phyloP scores from a whole-genome alignment of 768 basidiomycete genomes.

The Exidia glandulosa region DNA sequence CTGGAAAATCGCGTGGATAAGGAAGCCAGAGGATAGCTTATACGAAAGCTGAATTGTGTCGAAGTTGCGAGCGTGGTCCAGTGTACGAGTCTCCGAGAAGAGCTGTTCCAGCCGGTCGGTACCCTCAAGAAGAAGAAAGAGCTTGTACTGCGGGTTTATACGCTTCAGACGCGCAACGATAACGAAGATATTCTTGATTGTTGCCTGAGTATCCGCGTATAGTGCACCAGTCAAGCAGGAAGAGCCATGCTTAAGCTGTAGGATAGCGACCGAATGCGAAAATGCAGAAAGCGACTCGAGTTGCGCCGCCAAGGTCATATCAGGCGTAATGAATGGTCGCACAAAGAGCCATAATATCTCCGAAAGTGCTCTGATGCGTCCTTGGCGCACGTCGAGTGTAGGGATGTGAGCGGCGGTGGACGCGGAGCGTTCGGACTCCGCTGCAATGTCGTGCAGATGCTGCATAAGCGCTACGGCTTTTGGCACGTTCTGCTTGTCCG shows the following conservation, averaged over 20 bases:
- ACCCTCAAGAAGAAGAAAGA: constrained; percentile 16
- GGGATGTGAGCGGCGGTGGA: background rate
- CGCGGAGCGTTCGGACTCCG: background rate
- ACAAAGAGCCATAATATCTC: background rate
- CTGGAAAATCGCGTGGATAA: constrained; percentile 11
- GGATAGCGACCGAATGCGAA: background rate
- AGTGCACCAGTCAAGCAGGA: constrained; percentile 20
- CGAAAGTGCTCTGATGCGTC: background rate
- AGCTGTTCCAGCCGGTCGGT: constrained; percentile 20
- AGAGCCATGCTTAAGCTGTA: constrained; percentile 4
- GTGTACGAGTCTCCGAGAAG: constrained; percentile 13
- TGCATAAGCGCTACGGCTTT: background rate
- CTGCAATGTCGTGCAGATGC: too few species aligned
- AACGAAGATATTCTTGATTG: constrained; percentile 17
- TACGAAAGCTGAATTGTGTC: constrained; percentile 6
- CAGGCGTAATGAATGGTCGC: background rate
- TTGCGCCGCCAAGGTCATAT: background rate
- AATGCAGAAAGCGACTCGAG: background rate
- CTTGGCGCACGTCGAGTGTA: background rate
- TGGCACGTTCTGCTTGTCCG: background rate
- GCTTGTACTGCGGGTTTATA: constrained; percentile 10
- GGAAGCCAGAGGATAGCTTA: constrained; percentile 12
- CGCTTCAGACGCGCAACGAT: constrained; percentile 13
- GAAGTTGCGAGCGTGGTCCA: constrained; percentile 8
- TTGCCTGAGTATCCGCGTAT: constrained; percentile 20